Base-by-base conservation (phyloP, 1,284 basidiomycete species). In the Amylostereum chailletii region DNA sequence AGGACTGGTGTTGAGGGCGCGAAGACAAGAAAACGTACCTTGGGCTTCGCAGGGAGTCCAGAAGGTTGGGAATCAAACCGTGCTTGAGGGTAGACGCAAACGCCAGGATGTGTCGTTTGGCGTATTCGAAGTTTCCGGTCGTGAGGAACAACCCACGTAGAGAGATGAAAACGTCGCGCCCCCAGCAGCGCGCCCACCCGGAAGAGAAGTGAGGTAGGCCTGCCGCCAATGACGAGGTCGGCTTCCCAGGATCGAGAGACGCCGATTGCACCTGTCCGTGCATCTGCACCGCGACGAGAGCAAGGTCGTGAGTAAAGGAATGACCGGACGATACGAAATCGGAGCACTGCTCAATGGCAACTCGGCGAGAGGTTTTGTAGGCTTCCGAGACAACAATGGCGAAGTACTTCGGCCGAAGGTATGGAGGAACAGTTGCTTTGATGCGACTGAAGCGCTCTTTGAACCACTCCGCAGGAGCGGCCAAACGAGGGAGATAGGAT, bases 91-190 rank as follows among this genome's bases (percentile, higher is more conserved):
- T 91, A 5, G 90, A 90, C 7, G 88, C 86, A 60, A 95, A 94
- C 0, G 93, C 83, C 45, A 95, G 68, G 51, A 97, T 94, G 62
- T 97, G 94, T 55, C 77, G 79, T 62, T 81, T 86, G 0, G 94
- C 94, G 4, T 80, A 89, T 10, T 78, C 77, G 62, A 84, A 94
- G 60, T 94, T 89, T 10, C 94, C 94, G 0, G 94, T 96, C 1
- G 90, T 89, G 56, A 97, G 70, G 71, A 96, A 95, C 43, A 97
- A 71, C 2, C 94, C 94, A 53, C 92, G 83, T 9, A 95, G 70
- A 0, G 92, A 94, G 64, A 96, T 95, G 69, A 94, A 94, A 1
- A 95, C 90, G 65, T 97, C 94, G 37, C 94, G 80, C n/a, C 94
- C 94, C 94, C 94, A 97, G 62, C 90, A 93, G 44, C 94, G 77